phyloP scores from a whole-genome alignment of 139 green algal genomes.

The Tetradesmus obliquus region DNA sequence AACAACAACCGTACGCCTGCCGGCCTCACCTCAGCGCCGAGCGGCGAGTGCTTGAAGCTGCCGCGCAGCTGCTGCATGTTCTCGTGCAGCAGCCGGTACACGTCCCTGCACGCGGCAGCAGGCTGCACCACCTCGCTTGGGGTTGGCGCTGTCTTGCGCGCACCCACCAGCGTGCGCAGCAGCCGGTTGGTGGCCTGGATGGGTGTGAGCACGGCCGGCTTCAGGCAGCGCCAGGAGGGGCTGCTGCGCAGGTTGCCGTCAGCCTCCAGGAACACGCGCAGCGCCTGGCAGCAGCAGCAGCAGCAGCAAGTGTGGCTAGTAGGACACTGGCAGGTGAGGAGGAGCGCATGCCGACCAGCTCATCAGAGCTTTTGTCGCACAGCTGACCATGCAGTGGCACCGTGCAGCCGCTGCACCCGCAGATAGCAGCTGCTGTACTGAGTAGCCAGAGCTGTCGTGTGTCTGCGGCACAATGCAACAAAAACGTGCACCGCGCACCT shows the following conservation, averaged over 20 bases:
- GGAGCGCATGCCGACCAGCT: background rate
- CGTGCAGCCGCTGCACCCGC: background rate
- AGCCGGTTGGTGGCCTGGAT: constrained; percentile 38
- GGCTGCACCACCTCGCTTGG: constrained; percentile 45
- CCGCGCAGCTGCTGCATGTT: constrained; percentile 18
- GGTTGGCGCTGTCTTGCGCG: constrained; percentile 30
- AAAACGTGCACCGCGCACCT: constrained; percentile 53
- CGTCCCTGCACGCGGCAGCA: constrained; percentile 21
- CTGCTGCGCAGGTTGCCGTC: constrained; percentile 40
- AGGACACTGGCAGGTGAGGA: background rate
- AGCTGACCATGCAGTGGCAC: background rate
- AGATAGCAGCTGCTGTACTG: background rate
- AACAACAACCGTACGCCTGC: no score
- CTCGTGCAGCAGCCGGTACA: constrained; percentile 50
- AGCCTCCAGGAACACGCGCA: constrained; percentile 46
- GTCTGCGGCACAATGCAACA: background rate
- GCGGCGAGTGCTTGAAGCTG: constrained; percentile 14
- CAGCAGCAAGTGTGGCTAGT: background rate
- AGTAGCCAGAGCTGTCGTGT: background rate
- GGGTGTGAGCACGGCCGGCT: constrained; percentile 30
- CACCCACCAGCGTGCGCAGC: constrained; percentile 26
- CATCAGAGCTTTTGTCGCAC: background rate
- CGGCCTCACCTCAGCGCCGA: constrained; percentile 31
- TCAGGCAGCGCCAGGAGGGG: constrained; percentile 43
- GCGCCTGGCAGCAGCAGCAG: constrained; percentile 3